Evolutionary conservation across 306 rosid genomes (phyloP), one percentile per base, ranked within the genome.

Genomic region (Fragaria nilgerrensis): DNA sequence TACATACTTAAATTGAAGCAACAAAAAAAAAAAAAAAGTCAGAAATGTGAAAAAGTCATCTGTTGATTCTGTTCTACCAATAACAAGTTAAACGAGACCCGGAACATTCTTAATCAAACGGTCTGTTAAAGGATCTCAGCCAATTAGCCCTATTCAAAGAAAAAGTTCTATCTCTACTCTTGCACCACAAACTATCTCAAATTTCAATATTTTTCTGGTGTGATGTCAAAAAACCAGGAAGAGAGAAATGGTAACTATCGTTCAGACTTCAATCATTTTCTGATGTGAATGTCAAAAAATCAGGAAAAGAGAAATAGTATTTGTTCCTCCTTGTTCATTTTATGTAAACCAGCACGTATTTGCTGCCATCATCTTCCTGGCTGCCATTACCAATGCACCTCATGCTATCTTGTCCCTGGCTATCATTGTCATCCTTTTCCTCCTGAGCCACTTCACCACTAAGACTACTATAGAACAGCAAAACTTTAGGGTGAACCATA

Each of bases 401-500:
- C 64, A 58, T 59, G 68, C 43, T 22, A 53, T 65, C 79, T 73
- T 74, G 34, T 11, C 48, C 70, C 61, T n/a, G 55, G 68, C 56
- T 75, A 80, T 49, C 70, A 56, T 48, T 8, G 43, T 39, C 77
- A 58, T 79, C 58, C 16, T 72, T 19, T 56, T 25, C 68, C 55
- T 80, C 75, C 34, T 23, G 58, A 44, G 14, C 5, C 13, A 36
- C 71, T 47, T 72, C 79, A 20, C 50, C 37, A 65, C 73, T 79
- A 72, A 86, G 68, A 7, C 50, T 72, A 41, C 25, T 62, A 72
- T 90, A 78, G 50, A 82, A 90, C 75, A 52, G 59, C 76, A 65
- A 59, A 59, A 85, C 92, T 81, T 81, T 83, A 2, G 47, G 86
- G 63, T 90, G 78, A 44, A 82, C 86, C 67, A 7, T 80, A 75